A percentile compares a stretch with the other conserved stretches of the same genome.
Conservation (phyloP, 495 filamentous ascomycete species). For the Astrothelium subdiscretum region DNA sequence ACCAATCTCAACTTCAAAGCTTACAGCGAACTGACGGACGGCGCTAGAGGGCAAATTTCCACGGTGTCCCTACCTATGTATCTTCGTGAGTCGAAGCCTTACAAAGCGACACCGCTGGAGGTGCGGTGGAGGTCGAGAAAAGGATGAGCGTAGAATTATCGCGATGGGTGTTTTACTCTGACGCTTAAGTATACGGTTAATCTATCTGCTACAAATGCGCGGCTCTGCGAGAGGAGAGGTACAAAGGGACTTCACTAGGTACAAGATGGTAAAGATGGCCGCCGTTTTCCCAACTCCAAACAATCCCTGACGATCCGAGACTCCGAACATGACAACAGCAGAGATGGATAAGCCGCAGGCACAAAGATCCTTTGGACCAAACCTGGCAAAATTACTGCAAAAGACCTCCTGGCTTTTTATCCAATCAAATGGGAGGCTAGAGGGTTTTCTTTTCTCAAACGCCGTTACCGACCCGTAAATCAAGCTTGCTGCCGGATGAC, state of each 20-base stretch:
- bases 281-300: background rate
- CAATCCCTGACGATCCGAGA: background rate
- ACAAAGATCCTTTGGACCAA: background rate
- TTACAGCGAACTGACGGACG: too few relatives aligned
- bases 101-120: too few relatives aligned
- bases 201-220: background rate
- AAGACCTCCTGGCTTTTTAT: background rate
- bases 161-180: too few relatives aligned
- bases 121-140: too few relatives aligned
- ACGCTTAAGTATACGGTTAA: too few relatives aligned
- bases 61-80: too few relatives aligned
- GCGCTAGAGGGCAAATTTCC: too few relatives aligned
- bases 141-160: too few relatives aligned
- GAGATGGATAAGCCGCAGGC: background rate
- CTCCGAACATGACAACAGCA: background rate
- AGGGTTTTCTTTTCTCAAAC: background rate
- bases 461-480: background rate
- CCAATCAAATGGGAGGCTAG: background rate
- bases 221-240: conserved; percentile 1
- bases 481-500: background rate
- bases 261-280: background rate
- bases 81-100: too few relatives aligned
- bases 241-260: background rate
- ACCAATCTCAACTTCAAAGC: too few relatives aligned
- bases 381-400: background rate